A percentile compares a stretch with the other conserved stretches of the same genome.
Evolutionary conservation across 495 filamentous ascomycete genomes (phyloP).

Genomic region (Xylaria acuta): DNA sequence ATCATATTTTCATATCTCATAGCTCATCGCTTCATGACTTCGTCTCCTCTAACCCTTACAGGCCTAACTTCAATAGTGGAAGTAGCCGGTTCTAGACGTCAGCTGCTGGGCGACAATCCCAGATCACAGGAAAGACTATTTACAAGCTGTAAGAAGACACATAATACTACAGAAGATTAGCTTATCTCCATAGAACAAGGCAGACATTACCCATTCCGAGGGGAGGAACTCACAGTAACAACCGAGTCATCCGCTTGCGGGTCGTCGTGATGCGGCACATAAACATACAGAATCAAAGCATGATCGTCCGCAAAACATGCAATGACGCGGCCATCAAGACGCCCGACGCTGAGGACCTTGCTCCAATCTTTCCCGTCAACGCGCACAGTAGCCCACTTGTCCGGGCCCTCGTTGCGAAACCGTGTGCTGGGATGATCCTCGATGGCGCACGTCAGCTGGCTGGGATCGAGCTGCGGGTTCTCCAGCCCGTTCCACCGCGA

Average conservation of each 20-base stretch:
- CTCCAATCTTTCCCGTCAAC: conserved; percentile 95
- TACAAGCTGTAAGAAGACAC: conserved; percentile 41
- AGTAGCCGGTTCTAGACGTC: background rate
- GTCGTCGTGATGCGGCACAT: conserved; percentile 73
- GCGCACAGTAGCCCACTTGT: conserved; percentile 82
- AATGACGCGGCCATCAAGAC: conserved; percentile 87
- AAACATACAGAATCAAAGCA: conserved; percentile 91
- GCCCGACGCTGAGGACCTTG: conserved; percentile 84
- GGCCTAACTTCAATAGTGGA: background rate
- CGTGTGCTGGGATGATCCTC: conserved; percentile 77
- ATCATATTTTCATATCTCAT: conserved; percentile 3
- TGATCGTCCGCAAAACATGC: conserved; percentile 82
- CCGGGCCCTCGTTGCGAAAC: conserved; percentile 65
- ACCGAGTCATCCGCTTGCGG: conserved; percentile 73
- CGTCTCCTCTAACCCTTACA: background rate
- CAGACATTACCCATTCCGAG: background rate
- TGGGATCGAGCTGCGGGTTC: conserved; percentile 83
- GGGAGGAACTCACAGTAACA: conserved; percentile 67
- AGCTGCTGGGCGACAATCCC: background rate
- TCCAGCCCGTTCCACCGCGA: conserved; percentile 81
- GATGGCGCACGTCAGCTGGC: conserved; percentile 66
- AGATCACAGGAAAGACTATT: background rate
- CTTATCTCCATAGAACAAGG: conserved; percentile 9
- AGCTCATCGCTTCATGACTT: conserved; percentile 17
- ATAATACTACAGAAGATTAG: conserved; percentile 37